A percentile compares a stretch with the other conserved stretches of the same genome.
These are phyloP conservation scores for Vicia villosa DNA, from an alignment of 306 rosid genomes.

Conservation along the genomic window DNA sequence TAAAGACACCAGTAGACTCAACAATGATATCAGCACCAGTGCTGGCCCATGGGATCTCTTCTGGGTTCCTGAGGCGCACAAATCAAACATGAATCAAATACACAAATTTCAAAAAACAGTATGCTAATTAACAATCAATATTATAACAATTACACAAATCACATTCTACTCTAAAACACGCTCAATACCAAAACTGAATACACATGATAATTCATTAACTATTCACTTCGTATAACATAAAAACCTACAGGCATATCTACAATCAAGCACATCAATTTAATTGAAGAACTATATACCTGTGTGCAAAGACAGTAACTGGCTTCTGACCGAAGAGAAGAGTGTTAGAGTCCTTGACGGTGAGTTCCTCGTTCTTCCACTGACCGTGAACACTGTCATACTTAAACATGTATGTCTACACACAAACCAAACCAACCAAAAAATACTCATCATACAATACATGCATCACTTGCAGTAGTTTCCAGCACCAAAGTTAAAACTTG, in stretches of 20 bases:
- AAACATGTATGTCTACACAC: constrained; percentile 65
- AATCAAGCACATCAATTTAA: background rate
- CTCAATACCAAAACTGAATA: background rate
- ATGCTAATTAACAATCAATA: background rate
- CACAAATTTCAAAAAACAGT: background rate
- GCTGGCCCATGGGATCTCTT: constrained; percentile 68
- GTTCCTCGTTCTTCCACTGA: constrained; percentile 54
- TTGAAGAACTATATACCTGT: constrained; percentile 43
- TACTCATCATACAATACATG: too few relatives aligned
- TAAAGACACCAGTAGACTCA: too few relatives aligned
- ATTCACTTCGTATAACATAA: background rate
- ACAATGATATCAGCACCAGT: constrained; percentile 62
- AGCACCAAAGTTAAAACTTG: too few relatives aligned
- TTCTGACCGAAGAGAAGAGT: constrained; percentile 65
- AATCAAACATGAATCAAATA: background rate
- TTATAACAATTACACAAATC: too few relatives aligned
- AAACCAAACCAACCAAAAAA: background rate
- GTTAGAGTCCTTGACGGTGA: constrained; percentile 56
- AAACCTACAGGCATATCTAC: background rate
- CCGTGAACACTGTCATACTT: too few relatives aligned
- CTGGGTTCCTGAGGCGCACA: constrained; percentile 53
- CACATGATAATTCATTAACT: background rate
- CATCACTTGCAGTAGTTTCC: too few relatives aligned
- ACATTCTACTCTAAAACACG: background rate
- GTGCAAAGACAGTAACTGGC: constrained; percentile 54